Evolutionary conservation across 2,329 filamentous ascomycete species (phyloP), one percentile per base, ranked within the genome.

Genomic region (Penicillium concentricum): DNA sequence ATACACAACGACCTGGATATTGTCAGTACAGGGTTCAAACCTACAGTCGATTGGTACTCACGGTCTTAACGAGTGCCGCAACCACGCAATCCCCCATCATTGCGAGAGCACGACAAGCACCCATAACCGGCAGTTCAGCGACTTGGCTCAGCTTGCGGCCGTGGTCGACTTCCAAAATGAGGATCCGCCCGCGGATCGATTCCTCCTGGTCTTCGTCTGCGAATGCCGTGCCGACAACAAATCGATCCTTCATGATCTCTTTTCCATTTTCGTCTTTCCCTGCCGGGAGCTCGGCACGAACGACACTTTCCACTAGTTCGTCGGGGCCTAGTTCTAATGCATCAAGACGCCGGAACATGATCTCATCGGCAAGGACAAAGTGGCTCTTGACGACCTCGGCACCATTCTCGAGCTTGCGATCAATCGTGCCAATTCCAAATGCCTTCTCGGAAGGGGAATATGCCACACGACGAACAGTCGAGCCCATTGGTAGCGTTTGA

Each of bases 301-400:
- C 87, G 8, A 96, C 87, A 60, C 88, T 87, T 73, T 97, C 94
- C 4, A 97, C 85, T 44, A 97, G 78, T 74, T 99, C 94, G 15
- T 84, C 79, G 42, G 80, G 74, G 32, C 83, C 78, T 9, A 97
- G 76, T 7, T 82, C 72, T 60, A 90, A 88, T 0, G 87, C 84
- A 63, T 89, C 91, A 0, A 97, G 80, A 50, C 88, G 84, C 58
- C 89, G 86, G 73, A 97, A 96, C 18, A 91, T 79, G 34, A 97
- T 86, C 69, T 97, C 94, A 66, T 99, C 93, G 1, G 95, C 92
- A 1, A 99, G 83, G 67, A 88, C 88, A 69, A 99, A 90, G n/a
- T 87, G 87, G 66, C 90, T 93, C 10, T 84, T 83, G 13, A 96
- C 82, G 4, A 87, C 75, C 72, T 99, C 94, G 61, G 86, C 86